A percentile compares a stretch with the other conserved stretches of the same genome.
Conservation (phyloP, 805 yeast species). For the Priceomyces medius region DNA sequence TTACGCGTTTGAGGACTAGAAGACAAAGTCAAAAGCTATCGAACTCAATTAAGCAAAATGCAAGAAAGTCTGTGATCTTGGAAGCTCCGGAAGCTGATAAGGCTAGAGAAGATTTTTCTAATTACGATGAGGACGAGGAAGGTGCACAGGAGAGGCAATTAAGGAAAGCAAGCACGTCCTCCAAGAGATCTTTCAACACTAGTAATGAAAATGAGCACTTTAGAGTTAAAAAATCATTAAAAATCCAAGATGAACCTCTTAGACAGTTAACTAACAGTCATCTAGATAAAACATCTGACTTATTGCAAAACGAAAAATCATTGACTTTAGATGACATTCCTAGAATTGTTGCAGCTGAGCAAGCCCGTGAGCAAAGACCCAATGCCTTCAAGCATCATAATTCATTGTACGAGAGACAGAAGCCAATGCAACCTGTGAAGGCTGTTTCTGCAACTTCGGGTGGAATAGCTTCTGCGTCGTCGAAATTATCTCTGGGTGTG, state of each 20-base stretch:
- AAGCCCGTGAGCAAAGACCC: conserved; percentile 89
- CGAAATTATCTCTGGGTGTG: conserved; percentile 2
- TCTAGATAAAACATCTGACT: conserved; percentile 64
- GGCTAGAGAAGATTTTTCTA: conserved; percentile 28
- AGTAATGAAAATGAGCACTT: conserved; percentile 28
- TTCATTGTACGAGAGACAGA: conserved; percentile 37
- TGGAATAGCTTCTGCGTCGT: conserved; percentile 3
- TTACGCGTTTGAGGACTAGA: conserved; percentile 70
- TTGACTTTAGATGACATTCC: conserved; percentile 95
- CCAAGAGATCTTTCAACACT: conserved; percentile 27
- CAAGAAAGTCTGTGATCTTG: conserved; percentile 63
- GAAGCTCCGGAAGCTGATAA: conserved; percentile 58
- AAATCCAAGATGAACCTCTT: conserved; percentile 39
- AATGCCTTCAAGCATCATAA: conserved; percentile 86
- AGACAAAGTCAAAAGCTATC: conserved; percentile 63
- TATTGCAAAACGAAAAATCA: conserved; percentile 77
- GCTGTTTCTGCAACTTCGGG: conserved; percentile 15
- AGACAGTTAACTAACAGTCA: conserved; percentile 30
- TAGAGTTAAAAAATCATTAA: conserved; percentile 21
- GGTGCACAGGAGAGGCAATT: neutral
- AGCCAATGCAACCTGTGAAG: conserved; percentile 25
- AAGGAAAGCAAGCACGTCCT: conserved; percentile 21
- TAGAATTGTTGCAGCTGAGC: conserved; percentile 94
- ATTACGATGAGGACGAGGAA: conserved; percentile 13
- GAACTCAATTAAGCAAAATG: conserved; percentile 55